Percentiles rank a stretch among this genome's conserved stretches.
Conservation (phyloP, 2,329 filamentous ascomycete species). For the Talaromyces marneffei region DNA sequence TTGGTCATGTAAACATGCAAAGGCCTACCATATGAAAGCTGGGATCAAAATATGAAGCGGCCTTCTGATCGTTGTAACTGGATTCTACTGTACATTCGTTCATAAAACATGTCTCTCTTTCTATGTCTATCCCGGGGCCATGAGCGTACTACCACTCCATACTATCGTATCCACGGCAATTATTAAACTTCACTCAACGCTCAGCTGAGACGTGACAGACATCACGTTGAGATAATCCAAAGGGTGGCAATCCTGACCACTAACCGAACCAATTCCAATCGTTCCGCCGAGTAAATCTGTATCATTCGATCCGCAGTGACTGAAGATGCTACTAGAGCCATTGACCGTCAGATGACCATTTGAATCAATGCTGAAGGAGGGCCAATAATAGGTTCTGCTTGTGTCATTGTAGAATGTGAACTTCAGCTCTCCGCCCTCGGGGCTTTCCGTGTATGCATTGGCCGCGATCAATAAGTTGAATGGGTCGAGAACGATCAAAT, state of each 20-base stretch:
- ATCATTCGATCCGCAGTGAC: not conserved
- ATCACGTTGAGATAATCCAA: not conserved
- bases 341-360: not conserved
- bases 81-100: no score
- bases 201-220: not conserved
- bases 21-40: no score
- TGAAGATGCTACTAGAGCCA: not conserved
- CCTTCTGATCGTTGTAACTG: no score
- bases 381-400: not conserved
- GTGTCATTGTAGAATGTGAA: not conserved
- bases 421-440: not conserved
- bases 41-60: no score
- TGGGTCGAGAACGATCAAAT: not conserved
- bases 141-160: not conserved
- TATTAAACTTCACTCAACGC: not conserved
- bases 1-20: no score
- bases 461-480: not conserved
- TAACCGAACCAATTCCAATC: not conserved
- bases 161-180: not conserved
- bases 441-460: not conserved
- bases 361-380: not conserved
- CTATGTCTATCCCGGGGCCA: not conserved
- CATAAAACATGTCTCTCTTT: not conserved
- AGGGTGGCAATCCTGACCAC: not conserved
- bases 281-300: not conserved